Evolutionary conservation across 2,329 filamentous ascomycete species (phyloP).

Genomic region (Alternaria metachromatica): DNA sequence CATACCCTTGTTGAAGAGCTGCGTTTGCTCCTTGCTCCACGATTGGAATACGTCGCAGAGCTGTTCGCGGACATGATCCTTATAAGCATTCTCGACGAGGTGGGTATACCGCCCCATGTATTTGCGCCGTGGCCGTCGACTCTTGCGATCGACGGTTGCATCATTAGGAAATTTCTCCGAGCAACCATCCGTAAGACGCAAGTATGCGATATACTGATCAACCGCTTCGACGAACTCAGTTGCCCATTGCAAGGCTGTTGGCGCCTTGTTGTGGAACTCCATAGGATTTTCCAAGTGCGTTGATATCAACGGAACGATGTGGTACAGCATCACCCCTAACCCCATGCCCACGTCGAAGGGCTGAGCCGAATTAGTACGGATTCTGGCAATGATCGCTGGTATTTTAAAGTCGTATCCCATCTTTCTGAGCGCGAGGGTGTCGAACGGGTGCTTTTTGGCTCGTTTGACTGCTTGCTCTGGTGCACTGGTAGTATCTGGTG

Average conservation of each 20-base stretch:
- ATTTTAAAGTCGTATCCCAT: constrained; percentile 1
- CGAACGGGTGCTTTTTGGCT: not conserved
- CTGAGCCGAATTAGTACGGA: not conserved
- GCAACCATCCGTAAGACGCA: constrained; percentile 7
- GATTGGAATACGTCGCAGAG: constrained; percentile 10
- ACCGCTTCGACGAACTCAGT: constrained; percentile 8
- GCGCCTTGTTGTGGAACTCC: constrained; percentile 5
- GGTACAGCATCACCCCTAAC: constrained; percentile 9
- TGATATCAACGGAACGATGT: constrained; percentile 10
- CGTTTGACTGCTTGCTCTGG: not conserved
- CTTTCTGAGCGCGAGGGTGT: not conserved
- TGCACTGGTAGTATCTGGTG: not conserved
- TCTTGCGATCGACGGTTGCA: not conserved
- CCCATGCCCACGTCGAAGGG: constrained; percentile 10
- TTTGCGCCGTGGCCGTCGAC: constrained; percentile 3
- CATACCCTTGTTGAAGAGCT: constrained; percentile 27
- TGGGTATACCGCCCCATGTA: constrained; percentile 7
- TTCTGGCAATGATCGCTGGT: not conserved
- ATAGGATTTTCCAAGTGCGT: constrained; percentile 7
- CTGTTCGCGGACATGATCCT: constrained; percentile 1
- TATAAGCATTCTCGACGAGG: constrained; percentile 5
- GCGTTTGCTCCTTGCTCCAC: constrained; percentile 12
- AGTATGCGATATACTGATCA: constrained; percentile 5
- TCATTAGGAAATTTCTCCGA: constrained; percentile 1
- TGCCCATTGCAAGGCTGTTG: not conserved